These are phyloP conservation scores for Aureobasidium sp. DNA, from an alignment of 2,329 filamentous ascomycete species.

Conservation along the genomic window DNA sequence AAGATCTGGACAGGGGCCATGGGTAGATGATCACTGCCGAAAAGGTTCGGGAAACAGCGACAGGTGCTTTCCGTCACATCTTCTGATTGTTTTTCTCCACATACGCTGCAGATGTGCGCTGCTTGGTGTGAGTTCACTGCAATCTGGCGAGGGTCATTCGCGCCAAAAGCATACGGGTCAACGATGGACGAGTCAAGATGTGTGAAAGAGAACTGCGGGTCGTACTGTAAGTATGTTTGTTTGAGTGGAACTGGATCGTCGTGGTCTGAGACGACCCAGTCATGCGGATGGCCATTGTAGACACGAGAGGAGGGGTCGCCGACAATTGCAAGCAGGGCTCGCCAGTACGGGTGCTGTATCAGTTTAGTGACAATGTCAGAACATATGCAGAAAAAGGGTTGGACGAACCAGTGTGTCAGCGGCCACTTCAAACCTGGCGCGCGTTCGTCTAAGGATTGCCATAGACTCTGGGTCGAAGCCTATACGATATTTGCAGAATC, in stretches of 20 bases:
- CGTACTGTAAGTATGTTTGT: conserved; percentile 41
- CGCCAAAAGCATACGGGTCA: conserved; percentile 42
- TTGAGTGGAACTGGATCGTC: conserved; percentile 38
- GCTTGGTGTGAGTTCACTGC: conserved; percentile 7
- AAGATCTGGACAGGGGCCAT: conserved; percentile 45
- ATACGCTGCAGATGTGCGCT: conserved; percentile 35
- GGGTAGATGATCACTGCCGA: conserved; percentile 36
- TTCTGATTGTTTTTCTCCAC: conserved; percentile 44
- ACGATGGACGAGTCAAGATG: conserved; percentile 45
- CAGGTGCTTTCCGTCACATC: conserved; percentile 42
- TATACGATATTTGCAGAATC: conserved; percentile 53
- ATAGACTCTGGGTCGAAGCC: conserved; percentile 46
- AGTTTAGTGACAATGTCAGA: neutral
- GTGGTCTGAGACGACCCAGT: conserved; percentile 43
- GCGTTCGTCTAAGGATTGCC: conserved; percentile 37
- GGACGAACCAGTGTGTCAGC: conserved; percentile 38
- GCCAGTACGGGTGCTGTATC: conserved; percentile 42
- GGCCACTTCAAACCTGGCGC: conserved; percentile 44
- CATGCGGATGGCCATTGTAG: conserved; percentile 44
- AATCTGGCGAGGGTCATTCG: conserved; percentile 41
- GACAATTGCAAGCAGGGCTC: conserved; percentile 41
- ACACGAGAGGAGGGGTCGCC: conserved; percentile 33
- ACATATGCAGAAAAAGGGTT: neutral
- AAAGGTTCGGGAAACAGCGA: conserved; percentile 47
- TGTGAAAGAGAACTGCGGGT: conserved; percentile 40